Conservation (phyloP, 106 monocot genomes). For the Dendrobium huoshanense region DNA sequence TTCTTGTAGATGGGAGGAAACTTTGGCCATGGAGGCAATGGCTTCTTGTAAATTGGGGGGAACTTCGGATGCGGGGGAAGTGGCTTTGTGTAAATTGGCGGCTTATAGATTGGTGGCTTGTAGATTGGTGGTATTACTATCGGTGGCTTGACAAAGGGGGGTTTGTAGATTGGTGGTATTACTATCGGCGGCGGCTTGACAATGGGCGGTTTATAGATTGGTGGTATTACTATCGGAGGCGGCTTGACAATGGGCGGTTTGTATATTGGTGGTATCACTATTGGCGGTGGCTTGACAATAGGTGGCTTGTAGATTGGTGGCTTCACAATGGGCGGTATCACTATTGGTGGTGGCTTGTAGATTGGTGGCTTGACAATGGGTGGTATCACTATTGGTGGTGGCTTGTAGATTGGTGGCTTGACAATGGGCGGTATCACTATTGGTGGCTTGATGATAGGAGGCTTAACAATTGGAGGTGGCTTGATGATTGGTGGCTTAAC, state of each 20-base stretch:
- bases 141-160: neutral
- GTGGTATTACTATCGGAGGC: neutral
- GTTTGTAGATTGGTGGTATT: neutral
- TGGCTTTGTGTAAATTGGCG: conserved; percentile 4
- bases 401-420: too few relatives aligned
- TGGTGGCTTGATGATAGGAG: neutral
- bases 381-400: too few relatives aligned
- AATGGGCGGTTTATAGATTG: neutral
- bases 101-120: neutral
- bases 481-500: neutral
- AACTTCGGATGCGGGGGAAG: too few relatives aligned
- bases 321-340: neutral
- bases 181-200: neutral
- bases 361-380: too few relatives aligned
- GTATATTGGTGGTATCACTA: neutral
- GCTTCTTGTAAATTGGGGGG: neutral
- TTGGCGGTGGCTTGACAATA: neutral
- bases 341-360: too few relatives aligned
- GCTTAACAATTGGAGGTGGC: neutral
- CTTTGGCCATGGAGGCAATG: neutral
- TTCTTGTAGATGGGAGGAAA: conserved; percentile 1
- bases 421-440: too few relatives aligned
- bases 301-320: neutral
- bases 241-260: neutral
- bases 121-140: neutral